Evolutionary conservation across 306 rosid species (phyloP).

Genomic region (Argentina anserina): DNA sequence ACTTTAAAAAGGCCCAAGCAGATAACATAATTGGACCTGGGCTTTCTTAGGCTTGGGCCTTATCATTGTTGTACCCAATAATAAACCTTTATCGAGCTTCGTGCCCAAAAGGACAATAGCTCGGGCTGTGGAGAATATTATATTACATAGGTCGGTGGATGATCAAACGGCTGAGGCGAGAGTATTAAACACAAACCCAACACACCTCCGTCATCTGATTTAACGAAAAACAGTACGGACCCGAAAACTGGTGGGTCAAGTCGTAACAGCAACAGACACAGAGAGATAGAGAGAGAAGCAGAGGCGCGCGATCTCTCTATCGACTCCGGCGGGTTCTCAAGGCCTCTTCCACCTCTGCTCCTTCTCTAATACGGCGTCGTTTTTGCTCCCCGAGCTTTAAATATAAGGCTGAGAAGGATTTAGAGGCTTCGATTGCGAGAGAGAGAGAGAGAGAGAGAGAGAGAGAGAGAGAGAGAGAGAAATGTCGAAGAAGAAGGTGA

Average conservation of each 20-base stretch:
- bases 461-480: constrained; percentile 16
- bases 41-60: background rate
- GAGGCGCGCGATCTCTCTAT: background rate
- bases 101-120: background rate
- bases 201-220: background rate
- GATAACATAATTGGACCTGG: too few species aligned
- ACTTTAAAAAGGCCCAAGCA: too few species aligned
- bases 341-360: background rate
- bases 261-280: background rate
- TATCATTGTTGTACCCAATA: background rate
- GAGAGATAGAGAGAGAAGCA: constrained; percentile 1
- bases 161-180: background rate
- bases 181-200: background rate
- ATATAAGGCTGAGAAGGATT: background rate
- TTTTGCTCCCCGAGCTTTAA: background rate
- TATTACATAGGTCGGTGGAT: background rate
- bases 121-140: background rate
- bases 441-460: background rate
- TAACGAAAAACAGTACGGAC: constrained; percentile 8
- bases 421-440: background rate
- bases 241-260: background rate
- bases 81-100: background rate
- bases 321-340: background rate
- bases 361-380: background rate
- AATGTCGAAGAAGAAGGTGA: constrained; percentile 97